These are phyloP conservation scores for Sphaerostilbella broomeana DNA, from an alignment of 2,329 filamentous ascomycete genomes.

Conservation along the genomic window DNA sequence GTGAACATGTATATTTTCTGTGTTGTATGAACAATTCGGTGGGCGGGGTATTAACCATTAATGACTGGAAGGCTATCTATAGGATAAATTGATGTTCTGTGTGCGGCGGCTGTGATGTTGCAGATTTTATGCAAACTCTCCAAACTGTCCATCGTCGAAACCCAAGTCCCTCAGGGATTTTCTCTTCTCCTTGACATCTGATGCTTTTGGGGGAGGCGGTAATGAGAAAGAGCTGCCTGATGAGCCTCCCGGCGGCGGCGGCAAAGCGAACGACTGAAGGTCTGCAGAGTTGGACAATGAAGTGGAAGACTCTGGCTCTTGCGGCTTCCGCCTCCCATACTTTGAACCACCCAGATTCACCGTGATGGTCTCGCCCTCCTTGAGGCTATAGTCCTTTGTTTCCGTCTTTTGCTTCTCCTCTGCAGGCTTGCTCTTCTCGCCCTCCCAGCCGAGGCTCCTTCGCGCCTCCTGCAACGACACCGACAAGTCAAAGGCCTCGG, in stretches of 20 bases:
- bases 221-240: slow-evolving; percentile 44
- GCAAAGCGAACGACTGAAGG: slow-evolving; percentile 60
- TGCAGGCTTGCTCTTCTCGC: slow-evolving; percentile 25
- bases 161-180: slow-evolving; percentile 59
- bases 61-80: slow-evolving; percentile 6
- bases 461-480: slow-evolving; percentile 73
- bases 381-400: slow-evolving; percentile 69
- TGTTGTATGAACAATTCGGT: slow-evolving; percentile 3
- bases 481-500: slow-evolving; percentile 79
- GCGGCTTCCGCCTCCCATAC: slow-evolving; percentile 43
- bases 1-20: slow-evolving; percentile 2
- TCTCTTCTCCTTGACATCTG: slow-evolving; percentile 54
- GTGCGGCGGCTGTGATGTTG: slow-evolving; percentile 7
- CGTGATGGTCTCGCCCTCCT: slow-evolving; percentile 84
- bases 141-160: slow-evolving; percentile 84
- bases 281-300: slow-evolving; percentile 24
- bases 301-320: slow-evolving; percentile 16
- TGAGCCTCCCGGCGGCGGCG: slow-evolving; percentile 53
- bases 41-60: slow-evolving; percentile 10
- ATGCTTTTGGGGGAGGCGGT: slow-evolving; percentile 60
- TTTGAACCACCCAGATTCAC: slow-evolving; percentile 61
- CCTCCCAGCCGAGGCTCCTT: slow-evolving; percentile 59
- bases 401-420: slow-evolving; percentile 32
- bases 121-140: slow-evolving; percentile 59
- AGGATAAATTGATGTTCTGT: slow-evolving; percentile 5